Evolutionary conservation across 2,329 filamentous ascomycete genomes (phyloP), one percentile per base, ranked within the genome.

Genomic region (Aspergillus intermedius): DNA sequence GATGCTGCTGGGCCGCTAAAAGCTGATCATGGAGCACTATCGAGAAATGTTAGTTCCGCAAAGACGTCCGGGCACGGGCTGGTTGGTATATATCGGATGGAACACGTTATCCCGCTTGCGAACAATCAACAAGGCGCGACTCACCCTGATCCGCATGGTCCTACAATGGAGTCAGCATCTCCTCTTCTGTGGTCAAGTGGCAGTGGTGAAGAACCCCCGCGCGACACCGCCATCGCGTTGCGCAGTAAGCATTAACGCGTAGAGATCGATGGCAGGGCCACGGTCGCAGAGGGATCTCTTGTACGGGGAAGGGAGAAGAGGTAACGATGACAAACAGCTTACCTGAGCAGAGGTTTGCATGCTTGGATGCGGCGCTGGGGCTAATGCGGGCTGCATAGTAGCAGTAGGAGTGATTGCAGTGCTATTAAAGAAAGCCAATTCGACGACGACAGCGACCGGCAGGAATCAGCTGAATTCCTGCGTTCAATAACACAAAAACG

Each of bases 1-100:
- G 59, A 40, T 73, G 67, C 45, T 72, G 69, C 54, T 71, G 69
- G 41, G 68, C 69, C 49, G 72, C 79, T 57, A 83, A 74, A 41
- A 84, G 77, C 60, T 82, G 80, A 62, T 83, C 81, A 68, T 81
- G 77, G 62, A 84, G 75, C 64, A 79, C 81, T 83, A 59, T 32
- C 43, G 41, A 42, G 43, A 28, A 28, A 46, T 23, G 49, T 59
- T 47, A 58, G 52, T 54, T 43, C 9, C 8, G 46, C 19, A 17
- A 42, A 21, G 23, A 13, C 15, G 5, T 25, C 25, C 4, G 10
- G 25, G 25, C 25, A 30, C 10, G 4, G 25, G 25, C 25, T 30
- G 9, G 10, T 30, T 30, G 9, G 17, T 3, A 39, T 39, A 39
- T 9, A 19, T 42, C 40, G 13, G 30, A 15, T 17, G n/a, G 22